Conservation (phyloP, 129 eudicot species). For the Chrysanthemum makinoi region DNA sequence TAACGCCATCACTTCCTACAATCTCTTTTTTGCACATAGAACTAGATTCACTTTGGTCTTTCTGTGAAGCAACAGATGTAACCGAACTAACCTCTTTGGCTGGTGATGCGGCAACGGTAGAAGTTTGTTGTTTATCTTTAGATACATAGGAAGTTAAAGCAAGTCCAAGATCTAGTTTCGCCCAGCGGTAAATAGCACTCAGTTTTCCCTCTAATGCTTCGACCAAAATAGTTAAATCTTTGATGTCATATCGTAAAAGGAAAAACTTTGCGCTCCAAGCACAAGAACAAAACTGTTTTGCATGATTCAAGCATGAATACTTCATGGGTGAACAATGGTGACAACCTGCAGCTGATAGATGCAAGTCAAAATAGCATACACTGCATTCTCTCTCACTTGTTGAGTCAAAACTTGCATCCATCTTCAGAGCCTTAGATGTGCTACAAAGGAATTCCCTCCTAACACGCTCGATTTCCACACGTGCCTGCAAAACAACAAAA, state of each 20-base stretch:
- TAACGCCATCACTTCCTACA: conserved; percentile 22
- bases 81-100: conserved; percentile 27
- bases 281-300: conserved; percentile 88
- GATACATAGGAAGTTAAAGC: conserved; percentile 67
- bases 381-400: conserved; percentile 90
- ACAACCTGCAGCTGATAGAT: conserved; percentile 95
- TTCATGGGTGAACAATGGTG: conserved; percentile 85
- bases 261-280: conserved; percentile 87
- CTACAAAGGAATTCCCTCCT: conserved; percentile 90
- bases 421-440: conserved; percentile 70
- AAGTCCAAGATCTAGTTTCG: conserved; percentile 86
- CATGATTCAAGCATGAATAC: conserved; percentile 93
- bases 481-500: conserved; percentile 41
- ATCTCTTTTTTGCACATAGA: no score
- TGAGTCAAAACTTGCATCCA: conserved; percentile 89
- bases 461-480: conserved; percentile 82
- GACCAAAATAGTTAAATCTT: conserved; percentile 71
- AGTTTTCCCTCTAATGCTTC: conserved; percentile 98
- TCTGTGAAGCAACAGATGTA: conserved; percentile 11
- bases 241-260: conserved; percentile 80
- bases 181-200: conserved; percentile 97
- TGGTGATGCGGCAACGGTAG: conserved; percentile 30
- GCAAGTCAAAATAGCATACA: conserved; percentile 83
- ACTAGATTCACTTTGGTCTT: conserved; percentile 21
- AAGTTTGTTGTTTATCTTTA: conserved; percentile 50